Evolutionary conservation across 257 asterid genomes (phyloP), one percentile per base, ranked within the genome.

Genomic region (Solanum virginianum): DNA sequence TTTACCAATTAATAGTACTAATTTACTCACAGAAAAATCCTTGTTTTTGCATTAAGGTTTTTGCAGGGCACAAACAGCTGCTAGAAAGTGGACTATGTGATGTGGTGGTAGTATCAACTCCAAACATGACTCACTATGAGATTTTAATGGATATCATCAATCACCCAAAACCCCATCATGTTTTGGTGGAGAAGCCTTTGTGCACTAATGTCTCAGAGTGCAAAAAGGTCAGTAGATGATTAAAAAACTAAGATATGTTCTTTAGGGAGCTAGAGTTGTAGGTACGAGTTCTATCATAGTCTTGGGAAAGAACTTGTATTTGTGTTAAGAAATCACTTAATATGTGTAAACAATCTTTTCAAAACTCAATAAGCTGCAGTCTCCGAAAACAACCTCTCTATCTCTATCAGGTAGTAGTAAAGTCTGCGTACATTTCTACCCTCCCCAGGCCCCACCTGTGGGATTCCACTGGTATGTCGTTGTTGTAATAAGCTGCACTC

Each of bases 131-230:
- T 83, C 99, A 96, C 84, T 94, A 74, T 84, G 96, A 96, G 82
- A 96, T 96, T 83, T 85, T 96, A 86, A 91, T 96, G 98, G 99
- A 94, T 86, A 91, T 95, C 72, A 87, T 96, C 80, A 82, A 62
- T 80, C 88, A 93, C 86, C 91, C 95, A 16, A 95, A 88, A 84
- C 93, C 97, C 51, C 97, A 95, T 84, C 98, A 96, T 36, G 98
- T 96, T 47, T 85, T 96, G 88, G 98, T 95, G 86, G 99, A 96
- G 93, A 96, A 96, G 92, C 99, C 98, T 88, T 90, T 96, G 85
- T 95, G 98, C 85, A 96, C 98, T 4, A 91, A 98, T 17, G 95
- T 95, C 54, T 88, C 90, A 22, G 94, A 95, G 65, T 96, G 99
- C 92, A 87, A 41, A 72, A 89, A 92, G 98, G 99, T 94, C 86